Base-by-base conservation (phyloP, 768 basidiomycete species). In the Basidioascus undulatus region DNA sequence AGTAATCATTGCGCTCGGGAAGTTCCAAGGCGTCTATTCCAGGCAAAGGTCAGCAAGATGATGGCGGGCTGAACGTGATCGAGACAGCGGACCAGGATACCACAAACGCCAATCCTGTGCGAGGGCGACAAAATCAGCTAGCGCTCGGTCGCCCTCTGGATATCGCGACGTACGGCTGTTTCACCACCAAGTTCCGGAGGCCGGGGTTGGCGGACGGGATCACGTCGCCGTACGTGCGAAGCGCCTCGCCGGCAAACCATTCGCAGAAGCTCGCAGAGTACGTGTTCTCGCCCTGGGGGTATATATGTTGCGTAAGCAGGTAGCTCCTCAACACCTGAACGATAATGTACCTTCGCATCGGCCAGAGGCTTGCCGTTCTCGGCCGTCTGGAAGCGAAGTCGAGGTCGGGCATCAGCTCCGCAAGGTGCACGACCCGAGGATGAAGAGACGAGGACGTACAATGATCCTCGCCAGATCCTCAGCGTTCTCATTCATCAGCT, bases 281-380 rank as follows among this genome's bases (percentile, higher is more conserved):
- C 0, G 62, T 52, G 49, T 74, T 74, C 61, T 98, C 89, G 20
- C 76, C 74, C 71, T 80, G 45, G 11, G 16, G 28, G 23, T 4
- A 49, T 10, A 16, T n/a, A 41, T 8, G 37, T 36, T 25, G 12
- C 35, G 30, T 23, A 32, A 38, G 19, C 30, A 23, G 33, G 26
- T 20, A 32, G 35, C 3, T n/a, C n/a, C n/a, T n/a, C n/a, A n/a
- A n/a, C n/a, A 33, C 10, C 27, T 32, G 23, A 41, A 35, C 36
- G 23, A 32, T 39, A 32, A 31, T 44, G 11, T 46, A 77, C 79
- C 69, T 79, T 77, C 27, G 70, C 79, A 49, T 94, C 86, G 0
- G 64, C 61, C 33, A 92, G 61, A 7, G 84, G 68, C 61, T 96
- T 98, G 27, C 92, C 92, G 53, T 98, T 98, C 62, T 98, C 92